Conservation (phyloP, 2,329 filamentous ascomycete species). For the Fusarium sp. region DNA sequence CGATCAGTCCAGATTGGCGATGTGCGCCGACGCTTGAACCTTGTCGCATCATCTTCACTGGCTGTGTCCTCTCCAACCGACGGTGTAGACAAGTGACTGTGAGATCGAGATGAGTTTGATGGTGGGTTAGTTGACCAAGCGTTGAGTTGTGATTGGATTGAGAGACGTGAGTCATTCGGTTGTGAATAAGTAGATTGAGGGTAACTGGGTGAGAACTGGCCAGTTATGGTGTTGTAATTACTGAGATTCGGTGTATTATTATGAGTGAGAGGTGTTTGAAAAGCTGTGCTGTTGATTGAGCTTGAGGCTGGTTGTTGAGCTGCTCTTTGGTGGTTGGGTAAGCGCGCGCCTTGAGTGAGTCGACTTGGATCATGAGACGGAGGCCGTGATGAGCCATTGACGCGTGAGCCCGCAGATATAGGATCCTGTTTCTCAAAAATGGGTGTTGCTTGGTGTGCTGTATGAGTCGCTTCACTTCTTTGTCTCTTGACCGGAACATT, state of each 20-base stretch:
- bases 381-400: not conserved
- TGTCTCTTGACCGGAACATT: constrained; percentile 17
- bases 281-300: not conserved
- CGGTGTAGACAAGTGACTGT: not conserved
- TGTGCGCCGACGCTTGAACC: constrained; percentile 29
- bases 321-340: not conserved
- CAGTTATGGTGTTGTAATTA: not conserved
- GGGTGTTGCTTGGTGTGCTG: not conserved
- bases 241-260: not conserved
- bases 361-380: not conserved
- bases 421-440: not conserved
- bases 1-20: constrained; percentile 19
- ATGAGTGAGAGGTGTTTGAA: constrained; percentile 5
- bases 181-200: constrained; percentile 7
- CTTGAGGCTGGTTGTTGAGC: not conserved
- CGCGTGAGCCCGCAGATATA: not conserved
- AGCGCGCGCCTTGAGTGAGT: not conserved
- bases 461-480: not conserved
- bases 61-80: not conserved
- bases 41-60: not conserved
- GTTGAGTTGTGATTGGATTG: constrained; percentile 8
- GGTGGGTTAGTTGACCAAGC: not conserved
- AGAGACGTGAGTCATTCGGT: not conserved
- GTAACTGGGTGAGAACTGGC: not conserved
- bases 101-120: not conserved